phyloP scores from a whole-genome alignment of 108 stramenopile species.

The Cyclotella choctawhatcheeana region DNA sequence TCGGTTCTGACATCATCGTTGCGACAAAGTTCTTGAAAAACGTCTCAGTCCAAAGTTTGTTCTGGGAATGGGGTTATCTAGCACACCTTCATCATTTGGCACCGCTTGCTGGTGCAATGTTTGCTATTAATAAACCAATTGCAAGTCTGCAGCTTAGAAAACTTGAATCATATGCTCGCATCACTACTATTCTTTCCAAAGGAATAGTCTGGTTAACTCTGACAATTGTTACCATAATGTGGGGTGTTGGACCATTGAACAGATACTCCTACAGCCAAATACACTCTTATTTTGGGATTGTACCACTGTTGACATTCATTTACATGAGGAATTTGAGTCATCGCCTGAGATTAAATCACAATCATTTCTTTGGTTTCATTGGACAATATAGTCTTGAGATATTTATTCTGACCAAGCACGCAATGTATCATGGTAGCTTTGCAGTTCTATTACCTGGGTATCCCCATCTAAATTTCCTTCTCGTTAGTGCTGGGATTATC shows the following conservation, averaged over 20 bases:
- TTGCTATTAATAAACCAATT: conserved; percentile 82
- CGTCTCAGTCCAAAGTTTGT: conserved; percentile 42
- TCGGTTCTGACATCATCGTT: conserved; percentile 64
- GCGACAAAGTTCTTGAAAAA: conserved; percentile 35
- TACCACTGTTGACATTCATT: conserved; percentile 74
- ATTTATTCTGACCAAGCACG: conserved; percentile 85
- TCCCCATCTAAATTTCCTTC: conserved; percentile 51
- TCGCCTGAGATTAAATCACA: conserved; percentile 53
- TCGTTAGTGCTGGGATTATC: conserved; percentile 27
- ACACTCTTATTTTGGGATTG: conserved; percentile 78
- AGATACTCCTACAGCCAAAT: conserved; percentile 56
- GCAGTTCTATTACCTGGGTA: conserved; percentile 44
- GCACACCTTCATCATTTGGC: conserved; percentile 82
- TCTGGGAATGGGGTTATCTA: conserved; percentile 84
- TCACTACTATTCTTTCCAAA: conserved; percentile 51
- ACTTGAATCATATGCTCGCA: conserved; percentile 22
- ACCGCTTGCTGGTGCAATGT: conserved; percentile 77
- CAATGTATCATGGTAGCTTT: conserved; percentile 51
- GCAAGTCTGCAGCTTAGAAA: conserved; percentile 46
- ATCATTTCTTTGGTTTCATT: conserved; percentile 64
- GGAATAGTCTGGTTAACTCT: conserved; percentile 37
- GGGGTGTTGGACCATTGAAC: conserved; percentile 62
- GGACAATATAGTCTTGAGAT: conserved; percentile 89
- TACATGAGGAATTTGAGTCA: conserved; percentile 75
- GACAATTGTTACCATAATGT: conserved; percentile 42